Evolutionary conservation across 805 yeast genomes (phyloP), one percentile per base, ranked within the genome.

Genomic region (Wickerhamiella cacticola): DNA sequence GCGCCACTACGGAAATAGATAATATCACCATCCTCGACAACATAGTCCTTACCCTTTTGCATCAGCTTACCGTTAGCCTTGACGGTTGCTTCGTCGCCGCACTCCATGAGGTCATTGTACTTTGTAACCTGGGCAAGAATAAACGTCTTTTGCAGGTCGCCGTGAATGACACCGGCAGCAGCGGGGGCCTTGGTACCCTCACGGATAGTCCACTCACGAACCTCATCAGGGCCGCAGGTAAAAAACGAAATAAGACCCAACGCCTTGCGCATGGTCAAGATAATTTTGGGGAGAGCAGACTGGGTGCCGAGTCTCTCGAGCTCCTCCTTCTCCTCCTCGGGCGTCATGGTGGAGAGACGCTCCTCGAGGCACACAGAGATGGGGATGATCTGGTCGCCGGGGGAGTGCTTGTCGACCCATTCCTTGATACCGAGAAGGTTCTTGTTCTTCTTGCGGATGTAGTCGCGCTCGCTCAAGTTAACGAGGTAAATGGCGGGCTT

Each of bases 141-240:
- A 65, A 92, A 92, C 19, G 97, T 89, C 66, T 81, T 84, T 75
- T 85, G 88, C 64, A 89, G 76, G 69, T 89, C 98, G 34, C 88
- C 83, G 67, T 92, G 98, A 59, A 89, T 89, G 40, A 92, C 95
- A 19, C 88, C 94, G 0, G 96, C 96, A 2, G 94, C 95, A 53
- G 83, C 83, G 33, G 89, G 88, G 1, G 94, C 95, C 31, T 76
- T 74, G 15, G 82, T 74, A 25, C 86, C 84, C 46, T 71, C 70
- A 60, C 88, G 73, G 48, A 87, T 71, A 15, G 87, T 82, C 96
- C 96, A 87, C 63, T 87, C 94, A 59, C 89, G 70, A 8, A 82
- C 88, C 64, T 87, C 95, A 45, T 84, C 85, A 36, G 94, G 82
- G 57, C 98, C 98, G 63, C 92, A 81, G 29, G 98, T 92, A 76